Evolutionary conservation across 495 filamentous ascomycete species (phyloP).

Genomic region (Amorphotheca resinae): DNA sequence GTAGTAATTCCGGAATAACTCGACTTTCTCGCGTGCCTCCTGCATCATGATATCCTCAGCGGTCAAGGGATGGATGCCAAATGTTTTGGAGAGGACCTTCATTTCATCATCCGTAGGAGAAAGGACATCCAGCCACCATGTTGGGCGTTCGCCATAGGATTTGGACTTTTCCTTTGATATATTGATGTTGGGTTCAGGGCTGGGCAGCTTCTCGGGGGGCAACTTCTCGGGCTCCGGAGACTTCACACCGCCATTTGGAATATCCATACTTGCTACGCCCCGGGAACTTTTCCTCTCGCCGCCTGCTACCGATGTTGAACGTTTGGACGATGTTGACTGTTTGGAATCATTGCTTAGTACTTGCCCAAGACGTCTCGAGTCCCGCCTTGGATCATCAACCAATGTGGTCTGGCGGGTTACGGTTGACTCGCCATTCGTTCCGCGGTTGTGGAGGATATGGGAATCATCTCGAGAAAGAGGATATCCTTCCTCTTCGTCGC

Average conservation of each 20-base stretch:
- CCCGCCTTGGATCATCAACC: conserved; percentile 3
- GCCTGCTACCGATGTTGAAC: background rate
- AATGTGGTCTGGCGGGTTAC: conserved; percentile 11
- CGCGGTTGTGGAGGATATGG: conserved; percentile 12
- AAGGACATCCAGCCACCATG: conserved; percentile 90
- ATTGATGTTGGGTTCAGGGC: conserved; percentile 1
- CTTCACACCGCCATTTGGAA: conserved; percentile 9
- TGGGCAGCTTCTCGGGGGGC: background rate
- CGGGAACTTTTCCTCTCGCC: conserved; percentile 6
- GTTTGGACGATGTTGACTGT: no score
- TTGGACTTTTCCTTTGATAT: conserved; percentile 35
- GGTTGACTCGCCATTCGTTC: conserved; percentile 17
- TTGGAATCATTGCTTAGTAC: background rate
- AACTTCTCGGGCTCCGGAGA: conserved; percentile 15
- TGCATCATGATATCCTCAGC: conserved; percentile 96
- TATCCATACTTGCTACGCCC: conserved; percentile 14
- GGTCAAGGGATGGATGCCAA: conserved; percentile 88
- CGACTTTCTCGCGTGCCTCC: conserved; percentile 93
- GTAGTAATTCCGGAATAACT: conserved; percentile 93
- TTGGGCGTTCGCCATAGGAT: conserved; percentile 76
- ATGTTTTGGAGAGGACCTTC: conserved; percentile 80
- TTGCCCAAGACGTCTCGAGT: background rate
- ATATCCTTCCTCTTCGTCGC: conserved; percentile 21
- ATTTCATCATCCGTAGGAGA: conserved; percentile 88
- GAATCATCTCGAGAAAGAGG: conserved; percentile 5